Percentiles rank a stretch among this genome's conserved stretches.
Conservation (phyloP, 2,329 filamentous ascomycete species). For the Harringtonia lauricola region DNA sequence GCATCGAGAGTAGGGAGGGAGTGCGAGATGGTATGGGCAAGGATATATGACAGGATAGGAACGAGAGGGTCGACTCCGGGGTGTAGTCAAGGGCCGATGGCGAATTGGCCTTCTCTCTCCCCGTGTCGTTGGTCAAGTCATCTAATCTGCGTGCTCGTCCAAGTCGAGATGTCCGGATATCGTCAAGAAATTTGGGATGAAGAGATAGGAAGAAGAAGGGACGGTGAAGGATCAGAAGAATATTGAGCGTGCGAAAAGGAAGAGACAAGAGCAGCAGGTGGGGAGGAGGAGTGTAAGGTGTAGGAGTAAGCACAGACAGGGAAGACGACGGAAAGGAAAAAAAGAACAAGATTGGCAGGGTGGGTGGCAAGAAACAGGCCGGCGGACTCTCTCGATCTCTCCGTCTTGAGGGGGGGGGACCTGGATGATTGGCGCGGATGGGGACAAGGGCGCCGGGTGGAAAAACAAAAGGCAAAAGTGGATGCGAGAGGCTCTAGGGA, state of each 20-base stretch:
- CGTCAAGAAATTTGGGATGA: slow-evolving; percentile 18
- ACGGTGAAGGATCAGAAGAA: slow-evolving; percentile 5
- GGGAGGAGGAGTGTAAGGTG: background rate
- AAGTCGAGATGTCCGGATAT: slow-evolving; percentile 13
- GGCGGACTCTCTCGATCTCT: background rate
- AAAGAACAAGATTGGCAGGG: background rate
- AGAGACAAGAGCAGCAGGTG: slow-evolving; percentile 12
- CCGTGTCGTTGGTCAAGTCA: slow-evolving; percentile 29
- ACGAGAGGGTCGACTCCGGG: background rate
- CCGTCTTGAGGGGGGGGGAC: too few species aligned
- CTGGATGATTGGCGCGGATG: slow-evolving; percentile 10
- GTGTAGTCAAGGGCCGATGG: slow-evolving; percentile 14
- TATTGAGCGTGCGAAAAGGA: slow-evolving; percentile 8
- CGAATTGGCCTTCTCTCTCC: slow-evolving; percentile 18
- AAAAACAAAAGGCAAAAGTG: slow-evolving; percentile 14
- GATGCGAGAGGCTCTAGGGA: too few species aligned
- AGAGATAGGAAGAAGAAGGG: slow-evolving; percentile 13
- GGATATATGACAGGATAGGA: background rate
- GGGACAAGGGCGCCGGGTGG: slow-evolving; percentile 5
- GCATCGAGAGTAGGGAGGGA: background rate
- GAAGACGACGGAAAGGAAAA: slow-evolving; percentile 16
- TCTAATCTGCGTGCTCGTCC: slow-evolving; percentile 25
- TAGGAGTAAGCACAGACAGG: background rate
- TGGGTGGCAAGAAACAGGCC: background rate
- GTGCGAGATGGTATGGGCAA: background rate